Evolutionary conservation across 768 basidiomycete species (phyloP), one percentile per base, ranked within the genome.

Genomic region (Lentinula boryana): DNA sequence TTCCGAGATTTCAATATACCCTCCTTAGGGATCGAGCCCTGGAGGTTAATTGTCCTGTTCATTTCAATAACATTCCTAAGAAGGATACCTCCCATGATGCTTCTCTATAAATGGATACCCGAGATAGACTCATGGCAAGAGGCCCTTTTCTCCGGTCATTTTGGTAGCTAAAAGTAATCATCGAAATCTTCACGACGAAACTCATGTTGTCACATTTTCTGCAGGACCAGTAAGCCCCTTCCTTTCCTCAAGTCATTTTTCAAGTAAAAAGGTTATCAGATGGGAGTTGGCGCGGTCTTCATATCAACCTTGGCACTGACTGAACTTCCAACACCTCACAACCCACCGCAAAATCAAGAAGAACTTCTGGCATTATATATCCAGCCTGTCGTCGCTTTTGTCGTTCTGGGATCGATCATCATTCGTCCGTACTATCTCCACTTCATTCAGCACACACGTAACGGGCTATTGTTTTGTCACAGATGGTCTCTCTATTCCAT

Each of bases 251-350:
- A 27, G 36, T 5, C 2, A 13, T 38, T 38, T 13, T 8, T 38
- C 36, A 3, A 38, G 13, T 38, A 8, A 13, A 38, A 38, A 8
- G 13, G 61, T 5, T 35, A 38, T 5, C 72, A 93, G 79, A 95
- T 97, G 91, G 95, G 95, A 56, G 94, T 97, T 23, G 86, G 89
- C 0, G 89, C 96, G 5, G 78, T 98, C 49, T 99, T 98, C 71
- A 88, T 98, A 59, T 86, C 89, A 9, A 87, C 85, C 0, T 72
- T 93, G 31, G 91, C 93, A 3, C 69, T 85, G 8, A 79, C 80
- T 23, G 82, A 80, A 55, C 76, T 95, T 0, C 84, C 88, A 5
- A 68, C 66, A 9, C 84, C 88, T 1, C 70, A 75, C 2, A 69
- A 74, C 58, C 89, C 91, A 0, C 89, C 91, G 0, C 73, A 77